Percentiles rank a stretch among this genome's conserved stretches.
Evolutionary conservation across 768 basidiomycete genomes (phyloP).

Genomic region (Lepiota subincarnata): DNA sequence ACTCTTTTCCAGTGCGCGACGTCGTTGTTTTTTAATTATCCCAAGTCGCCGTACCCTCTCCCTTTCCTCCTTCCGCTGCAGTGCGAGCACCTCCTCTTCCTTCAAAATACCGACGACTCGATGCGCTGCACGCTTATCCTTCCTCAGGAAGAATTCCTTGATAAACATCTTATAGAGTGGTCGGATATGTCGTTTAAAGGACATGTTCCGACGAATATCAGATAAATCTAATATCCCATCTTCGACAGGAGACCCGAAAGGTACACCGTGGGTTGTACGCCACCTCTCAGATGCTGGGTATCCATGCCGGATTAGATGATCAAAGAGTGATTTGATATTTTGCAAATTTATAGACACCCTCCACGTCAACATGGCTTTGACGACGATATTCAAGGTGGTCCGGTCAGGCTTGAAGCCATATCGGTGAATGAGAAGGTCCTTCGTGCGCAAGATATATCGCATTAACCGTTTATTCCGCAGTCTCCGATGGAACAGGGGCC

Average conservation of each 20-base stretch:
- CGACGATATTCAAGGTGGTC: slow-evolving; percentile 64
- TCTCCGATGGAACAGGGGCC: slow-evolving; percentile 26
- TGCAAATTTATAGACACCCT: slow-evolving; percentile 33
- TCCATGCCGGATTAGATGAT: slow-evolving; percentile 55
- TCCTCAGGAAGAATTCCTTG: slow-evolving; percentile 52
- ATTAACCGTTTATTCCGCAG: slow-evolving; percentile 42
- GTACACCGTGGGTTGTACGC: slow-evolving; percentile 28
- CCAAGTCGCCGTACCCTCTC: slow-evolving; percentile 29
- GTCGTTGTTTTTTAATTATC: slow-evolving; percentile 25
- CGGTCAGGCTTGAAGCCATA: slow-evolving; percentile 59
- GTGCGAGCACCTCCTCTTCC: slow-evolving; percentile 30
- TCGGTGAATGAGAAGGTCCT: slow-evolving; percentile 37
- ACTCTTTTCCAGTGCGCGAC: background rate
- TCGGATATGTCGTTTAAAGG: slow-evolving; percentile 54
- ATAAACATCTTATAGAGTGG: slow-evolving; percentile 76
- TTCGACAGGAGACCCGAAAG: slow-evolving; percentile 38
- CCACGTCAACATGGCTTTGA: slow-evolving; percentile 59
- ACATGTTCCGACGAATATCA: slow-evolving; percentile 37
- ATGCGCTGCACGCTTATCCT: slow-evolving; percentile 51
- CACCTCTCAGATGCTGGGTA: slow-evolving; percentile 43
- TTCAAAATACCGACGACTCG: slow-evolving; percentile 54
- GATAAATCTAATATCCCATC: slow-evolving; percentile 27
- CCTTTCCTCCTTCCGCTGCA: slow-evolving; percentile 27
- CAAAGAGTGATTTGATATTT: slow-evolving; percentile 56
- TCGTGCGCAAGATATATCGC: slow-evolving; percentile 35